Percentiles rank a stretch among this genome's conserved stretches.
phyloP scores from a whole-genome alignment of 148 eudicot species.

The Chenopodium formosanum region DNA sequence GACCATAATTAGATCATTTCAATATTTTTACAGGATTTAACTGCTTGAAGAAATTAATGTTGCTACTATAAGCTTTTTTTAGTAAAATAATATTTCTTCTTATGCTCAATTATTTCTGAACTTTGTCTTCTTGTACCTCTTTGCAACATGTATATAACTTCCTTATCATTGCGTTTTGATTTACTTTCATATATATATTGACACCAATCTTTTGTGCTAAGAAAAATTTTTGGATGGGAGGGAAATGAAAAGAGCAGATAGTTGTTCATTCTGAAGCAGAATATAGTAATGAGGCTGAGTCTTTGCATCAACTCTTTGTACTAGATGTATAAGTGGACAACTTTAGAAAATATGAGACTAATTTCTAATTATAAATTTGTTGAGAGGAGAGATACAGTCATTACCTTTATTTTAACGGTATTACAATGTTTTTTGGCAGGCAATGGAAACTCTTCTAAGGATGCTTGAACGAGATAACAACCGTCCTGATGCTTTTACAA shows the following conservation, averaged over 20 bases:
- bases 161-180: no score
- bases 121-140: neutral
- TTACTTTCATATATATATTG: neutral
- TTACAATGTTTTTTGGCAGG: conserved; percentile 38
- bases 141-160: neutral
- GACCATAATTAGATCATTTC: neutral
- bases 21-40: neutral
- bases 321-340: no score
- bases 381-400: neutral
- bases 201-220: neutral
- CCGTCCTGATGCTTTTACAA: conserved; percentile 61
- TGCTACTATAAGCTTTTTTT: neutral
- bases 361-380: neutral
- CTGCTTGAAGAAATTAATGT: no score
- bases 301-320: no score
- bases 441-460: conserved; percentile 55
- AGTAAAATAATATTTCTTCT: neutral
- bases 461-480: conserved; percentile 58
- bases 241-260: neutral
- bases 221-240: neutral
- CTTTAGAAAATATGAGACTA: no score
- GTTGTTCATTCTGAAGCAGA: no score
- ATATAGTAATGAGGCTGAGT: no score
- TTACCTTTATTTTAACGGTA: neutral
- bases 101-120: neutral